These are phyloP conservation scores for Colletotrichum limetticola DNA, from an alignment of 2,329 filamentous ascomycete genomes.

Conservation along the genomic window DNA sequence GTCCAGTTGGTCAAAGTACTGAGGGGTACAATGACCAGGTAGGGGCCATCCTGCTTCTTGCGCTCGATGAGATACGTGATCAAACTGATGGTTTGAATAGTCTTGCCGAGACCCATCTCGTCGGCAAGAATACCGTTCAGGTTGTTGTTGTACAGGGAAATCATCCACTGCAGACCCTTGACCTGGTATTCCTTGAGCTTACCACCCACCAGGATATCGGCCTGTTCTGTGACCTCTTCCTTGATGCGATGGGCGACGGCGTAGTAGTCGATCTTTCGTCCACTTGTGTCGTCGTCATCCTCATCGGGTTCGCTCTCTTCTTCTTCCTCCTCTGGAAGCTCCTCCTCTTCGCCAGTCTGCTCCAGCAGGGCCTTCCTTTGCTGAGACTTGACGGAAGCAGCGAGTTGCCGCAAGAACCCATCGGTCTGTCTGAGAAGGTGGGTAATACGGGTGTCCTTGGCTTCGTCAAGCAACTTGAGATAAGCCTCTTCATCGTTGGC, in stretches of 20 bases:
- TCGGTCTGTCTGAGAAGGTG: constrained; percentile 97
- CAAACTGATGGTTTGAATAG: constrained; percentile 97
- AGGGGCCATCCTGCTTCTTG: constrained; percentile 92
- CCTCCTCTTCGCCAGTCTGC: constrained; percentile 75
- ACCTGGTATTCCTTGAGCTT: constrained; percentile 96
- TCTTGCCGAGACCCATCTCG: constrained; percentile 99
- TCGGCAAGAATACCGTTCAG: constrained; percentile 98
- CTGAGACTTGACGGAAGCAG: constrained; percentile 92
- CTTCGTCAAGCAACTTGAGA: constrained; percentile 95
- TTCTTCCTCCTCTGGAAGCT: constrained; percentile 65
- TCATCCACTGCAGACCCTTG: constrained; percentile 99
- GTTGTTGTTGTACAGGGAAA: constrained; percentile 99
- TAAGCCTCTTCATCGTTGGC: constrained; percentile 99
- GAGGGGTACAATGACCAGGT: constrained; percentile 94
- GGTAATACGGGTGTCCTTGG: constrained; percentile 99
- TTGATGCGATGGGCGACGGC: constrained; percentile 96
- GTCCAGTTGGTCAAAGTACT: constrained; percentile 99
- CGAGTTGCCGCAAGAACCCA: constrained; percentile 95
- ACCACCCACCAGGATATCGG: constrained; percentile 88
- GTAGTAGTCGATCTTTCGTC: constrained; percentile 96
- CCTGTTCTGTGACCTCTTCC: constrained; percentile 88
- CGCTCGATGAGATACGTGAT: constrained; percentile 97
- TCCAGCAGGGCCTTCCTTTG: constrained; percentile 81
- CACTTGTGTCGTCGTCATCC: constrained; percentile 74
- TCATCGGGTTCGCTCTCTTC: constrained; percentile 75